Evolutionary conservation across 1,284 basidiomycete species (phyloP).

Genomic region (Tausonia pullulans): DNA sequence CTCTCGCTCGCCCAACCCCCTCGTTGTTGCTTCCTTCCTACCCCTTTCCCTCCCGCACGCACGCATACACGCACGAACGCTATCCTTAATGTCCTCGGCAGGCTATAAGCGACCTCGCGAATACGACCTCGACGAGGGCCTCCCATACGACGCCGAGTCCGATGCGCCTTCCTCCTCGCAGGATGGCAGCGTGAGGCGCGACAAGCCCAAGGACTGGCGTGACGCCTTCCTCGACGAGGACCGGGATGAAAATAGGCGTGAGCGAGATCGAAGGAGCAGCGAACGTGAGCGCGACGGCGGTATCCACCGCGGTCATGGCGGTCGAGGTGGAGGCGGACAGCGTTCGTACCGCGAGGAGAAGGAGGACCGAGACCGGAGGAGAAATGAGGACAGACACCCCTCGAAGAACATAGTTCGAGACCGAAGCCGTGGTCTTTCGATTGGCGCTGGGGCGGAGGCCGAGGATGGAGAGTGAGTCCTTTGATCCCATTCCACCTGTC

Average conservation of each 20-base stretch:
- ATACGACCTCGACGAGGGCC: background rate
- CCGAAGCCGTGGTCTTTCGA: background rate
- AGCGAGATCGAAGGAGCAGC: conserved; percentile 6
- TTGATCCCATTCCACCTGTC: background rate
- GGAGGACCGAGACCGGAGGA: background rate
- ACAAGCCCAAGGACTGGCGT: conserved; percentile 16
- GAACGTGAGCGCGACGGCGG: conserved; percentile 17
- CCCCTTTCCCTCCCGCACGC: too few species aligned
- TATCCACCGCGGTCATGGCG: background rate
- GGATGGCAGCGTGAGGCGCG: background rate
- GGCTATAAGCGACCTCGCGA: conserved; percentile 6
- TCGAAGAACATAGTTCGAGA: background rate
- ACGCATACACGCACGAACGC: background rate
- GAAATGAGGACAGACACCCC: conserved; percentile 8
- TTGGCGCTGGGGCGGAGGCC: conserved; percentile 8
- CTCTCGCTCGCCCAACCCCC: background rate
- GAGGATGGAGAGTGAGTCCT: conserved; percentile 26
- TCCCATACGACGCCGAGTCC: conserved; percentile 6
- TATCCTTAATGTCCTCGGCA: background rate
- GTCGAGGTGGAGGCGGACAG: conserved; percentile 2
- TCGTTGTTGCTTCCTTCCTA: too few species aligned
- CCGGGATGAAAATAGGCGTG: conserved; percentile 8
- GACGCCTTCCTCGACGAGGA: conserved; percentile 13
- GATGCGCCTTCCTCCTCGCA: background rate
- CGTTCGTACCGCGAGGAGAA: background rate